Conservation (phyloP, 306 rosid species). For the Adenanthera pavonina region DNA sequence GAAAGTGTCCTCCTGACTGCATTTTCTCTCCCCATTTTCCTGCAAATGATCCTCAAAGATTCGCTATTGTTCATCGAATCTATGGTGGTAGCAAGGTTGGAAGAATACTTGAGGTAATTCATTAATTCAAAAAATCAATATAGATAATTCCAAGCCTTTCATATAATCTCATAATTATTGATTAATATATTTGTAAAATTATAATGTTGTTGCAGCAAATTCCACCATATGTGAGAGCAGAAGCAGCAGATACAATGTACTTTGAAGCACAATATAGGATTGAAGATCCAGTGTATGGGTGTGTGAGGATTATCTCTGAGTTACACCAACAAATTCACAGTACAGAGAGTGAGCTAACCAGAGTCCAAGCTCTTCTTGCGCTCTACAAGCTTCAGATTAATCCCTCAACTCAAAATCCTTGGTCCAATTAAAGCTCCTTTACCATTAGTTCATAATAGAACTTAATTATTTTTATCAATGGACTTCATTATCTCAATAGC, state of each 20-base stretch:
- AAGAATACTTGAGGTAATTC: slow-evolving; percentile 72
- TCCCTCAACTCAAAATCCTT: slow-evolving; percentile 33
- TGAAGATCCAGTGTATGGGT: slow-evolving; percentile 73
- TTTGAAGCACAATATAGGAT: slow-evolving; percentile 67
- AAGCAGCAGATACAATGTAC: slow-evolving; percentile 59
- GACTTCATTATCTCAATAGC: background rate
- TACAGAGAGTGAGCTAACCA: slow-evolving; percentile 53
- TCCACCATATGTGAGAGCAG: slow-evolving; percentile 50
- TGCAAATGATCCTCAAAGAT: slow-evolving; percentile 74
- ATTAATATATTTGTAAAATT: too few relatives aligned
- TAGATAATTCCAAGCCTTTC: background rate
- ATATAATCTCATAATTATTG: too few relatives aligned
- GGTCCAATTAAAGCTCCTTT: slow-evolving; percentile 31
- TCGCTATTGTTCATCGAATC: slow-evolving; percentile 70
- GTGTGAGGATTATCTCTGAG: slow-evolving; percentile 63
- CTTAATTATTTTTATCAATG: background rate
- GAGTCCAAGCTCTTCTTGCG: slow-evolving; percentile 59
- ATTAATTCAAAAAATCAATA: background rate
- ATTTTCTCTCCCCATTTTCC: slow-evolving; percentile 78
- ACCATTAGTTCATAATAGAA: background rate
- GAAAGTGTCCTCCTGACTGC: slow-evolving; percentile 73
- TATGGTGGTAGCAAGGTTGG: slow-evolving; percentile 82
- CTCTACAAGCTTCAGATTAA: slow-evolving; percentile 32
- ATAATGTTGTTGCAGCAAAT: slow-evolving; percentile 49
- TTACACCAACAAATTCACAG: slow-evolving; percentile 53